Evolutionary conservation across 2,329 filamentous ascomycete genomes (phyloP).

Genomic region (Ascochyta koolunga): DNA sequence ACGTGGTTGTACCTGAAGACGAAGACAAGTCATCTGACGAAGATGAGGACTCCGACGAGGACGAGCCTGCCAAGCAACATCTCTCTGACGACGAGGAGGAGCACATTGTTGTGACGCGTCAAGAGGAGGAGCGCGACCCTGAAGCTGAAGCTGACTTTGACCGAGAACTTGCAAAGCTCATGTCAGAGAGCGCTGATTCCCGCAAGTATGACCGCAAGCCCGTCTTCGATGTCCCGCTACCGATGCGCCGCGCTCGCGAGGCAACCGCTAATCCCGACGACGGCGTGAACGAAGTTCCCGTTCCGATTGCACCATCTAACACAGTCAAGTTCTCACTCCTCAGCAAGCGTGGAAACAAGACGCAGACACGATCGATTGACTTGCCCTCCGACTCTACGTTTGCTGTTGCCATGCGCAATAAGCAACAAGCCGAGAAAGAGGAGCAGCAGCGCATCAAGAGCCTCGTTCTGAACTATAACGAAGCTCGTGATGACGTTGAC

Average conservation of each 20-base stretch:
- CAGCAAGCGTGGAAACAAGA: conserved; percentile 94
- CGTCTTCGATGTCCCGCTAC: conserved; percentile 95
- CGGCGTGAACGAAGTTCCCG: conserved; percentile 48
- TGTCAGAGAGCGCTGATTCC: conserved; percentile 95
- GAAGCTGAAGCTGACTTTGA: conserved; percentile 98
- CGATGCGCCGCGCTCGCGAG: conserved; percentile 77
- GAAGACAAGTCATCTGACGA: conserved; percentile 59
- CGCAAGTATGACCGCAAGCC: conserved; percentile 95
- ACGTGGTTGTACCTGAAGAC: conserved; percentile 54
- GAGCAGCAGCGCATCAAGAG: conserved; percentile 99
- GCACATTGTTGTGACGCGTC: conserved; percentile 86
- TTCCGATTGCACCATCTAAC: conserved; percentile 43
- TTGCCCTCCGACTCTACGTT: conserved; percentile 91
- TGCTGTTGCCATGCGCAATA: conserved; percentile 92
- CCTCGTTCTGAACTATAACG: conserved; percentile 87
- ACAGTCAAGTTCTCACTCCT: conserved; percentile 98
- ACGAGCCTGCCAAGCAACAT: conserved; percentile 54
- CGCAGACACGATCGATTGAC: conserved; percentile 92
- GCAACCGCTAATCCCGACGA: conserved; percentile 49
- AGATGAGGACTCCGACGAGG: conserved; percentile 57
- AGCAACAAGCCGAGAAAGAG: conserved; percentile 92
- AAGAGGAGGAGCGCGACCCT: conserved; percentile 88
- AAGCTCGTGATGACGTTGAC: conserved; percentile 81
- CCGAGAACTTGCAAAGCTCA: conserved; percentile 96
- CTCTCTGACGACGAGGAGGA: conserved; percentile 80